These are phyloP conservation scores for Penicillium herquei DNA, from an alignment of 495 filamentous ascomycete species.

Conservation along the genomic window DNA sequence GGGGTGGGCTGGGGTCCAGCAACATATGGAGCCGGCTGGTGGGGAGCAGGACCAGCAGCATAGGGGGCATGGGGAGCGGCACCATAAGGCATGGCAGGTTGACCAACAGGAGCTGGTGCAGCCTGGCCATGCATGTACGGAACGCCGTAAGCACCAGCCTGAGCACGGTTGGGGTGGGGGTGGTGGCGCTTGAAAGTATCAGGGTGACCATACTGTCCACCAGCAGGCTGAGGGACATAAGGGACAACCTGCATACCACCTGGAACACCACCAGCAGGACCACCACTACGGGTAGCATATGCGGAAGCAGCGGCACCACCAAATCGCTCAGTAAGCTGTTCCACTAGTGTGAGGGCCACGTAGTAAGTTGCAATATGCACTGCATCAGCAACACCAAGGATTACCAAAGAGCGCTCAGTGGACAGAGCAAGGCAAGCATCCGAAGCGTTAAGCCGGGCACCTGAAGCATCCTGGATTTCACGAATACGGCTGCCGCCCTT, in stretches of 20 bases:
- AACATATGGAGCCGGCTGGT: slow-evolving; percentile 63
- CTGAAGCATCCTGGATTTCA: slow-evolving; percentile 97
- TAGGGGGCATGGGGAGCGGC: slow-evolving; percentile 66
- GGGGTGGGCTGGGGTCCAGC: slow-evolving; percentile 62
- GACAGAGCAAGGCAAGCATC: slow-evolving; percentile 91
- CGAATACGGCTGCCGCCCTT: slow-evolving; percentile 93
- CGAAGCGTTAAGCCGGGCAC: slow-evolving; percentile 93
- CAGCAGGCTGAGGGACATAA: slow-evolving; percentile 87
- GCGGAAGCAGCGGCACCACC: slow-evolving; percentile 94
- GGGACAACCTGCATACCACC: slow-evolving; percentile 98
- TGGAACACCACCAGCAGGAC: slow-evolving; percentile 85
- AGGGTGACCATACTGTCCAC: slow-evolving; percentile 87
- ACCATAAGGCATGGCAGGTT: slow-evolving; percentile 70
- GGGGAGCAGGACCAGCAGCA: slow-evolving; percentile 67
- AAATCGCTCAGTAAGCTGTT: slow-evolving; percentile 94
- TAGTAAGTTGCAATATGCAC: slow-evolving; percentile 99
- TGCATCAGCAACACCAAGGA: slow-evolving; percentile 86
- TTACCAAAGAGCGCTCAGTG: slow-evolving; percentile 93
- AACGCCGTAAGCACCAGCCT: slow-evolving; percentile 63
- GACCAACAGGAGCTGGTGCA: slow-evolving; percentile 58
- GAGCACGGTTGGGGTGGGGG: slow-evolving; percentile 63
- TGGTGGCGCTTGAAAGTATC: slow-evolving; percentile 77
- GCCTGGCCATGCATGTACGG: slow-evolving; percentile 68
- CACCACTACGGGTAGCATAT: slow-evolving; percentile 93
- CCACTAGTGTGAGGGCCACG: slow-evolving; percentile 89